phyloP scores from a whole-genome alignment of 108 stramenopile species.

The Stephanodiscus triporus region DNA sequence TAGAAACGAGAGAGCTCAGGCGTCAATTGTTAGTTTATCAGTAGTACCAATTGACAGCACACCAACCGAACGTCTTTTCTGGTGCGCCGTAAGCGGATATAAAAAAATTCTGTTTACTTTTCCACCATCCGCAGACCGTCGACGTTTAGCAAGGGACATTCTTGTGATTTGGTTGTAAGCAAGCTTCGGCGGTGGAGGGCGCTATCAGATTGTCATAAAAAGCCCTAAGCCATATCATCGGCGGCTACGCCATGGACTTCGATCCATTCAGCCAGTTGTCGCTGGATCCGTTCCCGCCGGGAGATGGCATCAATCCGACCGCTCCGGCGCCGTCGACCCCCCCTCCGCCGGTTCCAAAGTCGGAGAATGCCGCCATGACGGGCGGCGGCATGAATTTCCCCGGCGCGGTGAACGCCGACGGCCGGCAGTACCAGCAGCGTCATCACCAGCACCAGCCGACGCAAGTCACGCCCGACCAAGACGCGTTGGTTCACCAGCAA shows the following conservation, averaged over 20 bases:
- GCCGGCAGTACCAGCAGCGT: neutral
- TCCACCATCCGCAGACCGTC: no score
- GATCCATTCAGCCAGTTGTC: constrained; percentile 19
- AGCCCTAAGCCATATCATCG: neutral
- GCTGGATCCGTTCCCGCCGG: neutral
- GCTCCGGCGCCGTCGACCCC: neutral
- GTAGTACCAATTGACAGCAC: no score
- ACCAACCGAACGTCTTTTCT: no score
- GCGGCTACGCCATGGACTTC: neutral
- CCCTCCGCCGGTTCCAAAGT: constrained; percentile 1
- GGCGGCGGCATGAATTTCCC: neutral
- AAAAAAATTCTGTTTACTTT: no score
- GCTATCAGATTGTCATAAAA: no score
- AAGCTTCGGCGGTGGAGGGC: no score
- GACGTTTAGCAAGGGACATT: no score
- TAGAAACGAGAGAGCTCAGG: no score
- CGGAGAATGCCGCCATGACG: neutral
- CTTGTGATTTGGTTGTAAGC: no score
- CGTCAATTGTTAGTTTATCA: no score
- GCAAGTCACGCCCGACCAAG: constrained; percentile 7
- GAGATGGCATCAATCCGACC: neutral
- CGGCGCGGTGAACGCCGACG: neutral
- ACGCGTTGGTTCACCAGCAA: neutral
- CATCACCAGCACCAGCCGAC: neutral
- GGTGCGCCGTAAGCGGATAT: no score